Base-by-base conservation (phyloP, 2,329 filamentous ascomycete genomes). In the Trichoderma sp. region DNA sequence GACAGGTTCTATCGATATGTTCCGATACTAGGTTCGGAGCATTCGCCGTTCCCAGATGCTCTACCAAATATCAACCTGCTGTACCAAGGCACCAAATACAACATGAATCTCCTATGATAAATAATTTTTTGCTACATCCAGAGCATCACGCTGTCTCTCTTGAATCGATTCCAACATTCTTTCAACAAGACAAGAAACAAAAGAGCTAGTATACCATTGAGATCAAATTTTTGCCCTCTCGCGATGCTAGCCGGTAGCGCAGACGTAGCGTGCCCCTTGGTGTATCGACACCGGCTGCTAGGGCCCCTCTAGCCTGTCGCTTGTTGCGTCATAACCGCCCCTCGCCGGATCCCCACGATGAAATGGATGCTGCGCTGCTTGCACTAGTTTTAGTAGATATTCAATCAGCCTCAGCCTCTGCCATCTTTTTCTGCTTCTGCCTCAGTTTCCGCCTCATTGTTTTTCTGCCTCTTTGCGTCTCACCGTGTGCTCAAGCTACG, bases 241-340 rank as follows among this genome's bases (percentile, higher is more conserved):
- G 53, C 36, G 34, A 34, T 68, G 55, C 55, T 47, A 68, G 63
- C 63, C 20, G 63, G n/a, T 65, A 65, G 39, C 39, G 63, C 36
- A 53, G 6, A 20, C 63, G 36, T 66, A 57, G 66, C 66, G 66
- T 50, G 66, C 66, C 66, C 66, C 66, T 68, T 68, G 55, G 66
- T 50, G 66, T 50, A 61, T 61, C 66, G 57, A 59, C 36, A 50
- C 36, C 66, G 34, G 36, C 55, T 61, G 66, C 53, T 68, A 68
- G 66, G 66, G 66, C 36, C 17, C 20, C 58, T 50, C 39, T 53
- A 50, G 66, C 66, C 32, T 34, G 55, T 50, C 39, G 36, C 68
- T 62, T 43, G 67, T 69, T 74, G 73, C 73, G 73, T 74, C 73
- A 74, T 74, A 74, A 32, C 68, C n/a, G 71, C 73, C 73, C 73